Percentiles rank a stretch among this genome's conserved stretches.
These are phyloP conservation scores for Pseudonitzschia multistriata DNA, from an alignment of 108 stramenopile genomes.

Conservation along the genomic window DNA sequence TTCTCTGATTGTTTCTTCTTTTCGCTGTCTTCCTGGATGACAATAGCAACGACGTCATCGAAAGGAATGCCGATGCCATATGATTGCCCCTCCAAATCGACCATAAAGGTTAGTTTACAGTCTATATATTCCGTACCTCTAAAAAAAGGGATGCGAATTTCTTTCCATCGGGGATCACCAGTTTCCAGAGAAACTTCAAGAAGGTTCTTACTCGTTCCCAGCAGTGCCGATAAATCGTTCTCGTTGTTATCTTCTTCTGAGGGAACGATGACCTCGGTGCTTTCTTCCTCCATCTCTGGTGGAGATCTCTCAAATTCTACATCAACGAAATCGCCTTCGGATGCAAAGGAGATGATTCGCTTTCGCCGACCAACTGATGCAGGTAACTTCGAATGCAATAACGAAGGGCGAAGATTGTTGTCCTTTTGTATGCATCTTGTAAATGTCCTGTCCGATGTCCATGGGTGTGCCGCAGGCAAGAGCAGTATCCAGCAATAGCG, in stretches of 20 bases:
- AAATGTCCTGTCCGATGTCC: too few species aligned
- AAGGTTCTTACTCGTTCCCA: conserved; percentile 22
- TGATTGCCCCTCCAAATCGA: conserved; percentile 31
- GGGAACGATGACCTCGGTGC: neutral
- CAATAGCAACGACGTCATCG: conserved; percentile 46
- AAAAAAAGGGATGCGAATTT: conserved; percentile 41
- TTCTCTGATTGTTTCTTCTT: conserved; percentile 23
- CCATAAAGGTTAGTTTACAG: conserved; percentile 44
- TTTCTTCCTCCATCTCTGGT: neutral
- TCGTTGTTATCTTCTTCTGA: neutral
- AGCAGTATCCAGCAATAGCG: too few species aligned
- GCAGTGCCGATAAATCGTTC: neutral
- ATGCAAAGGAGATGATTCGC: neutral
- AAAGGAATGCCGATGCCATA: conserved; percentile 53
- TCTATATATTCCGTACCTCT: conserved; percentile 43
- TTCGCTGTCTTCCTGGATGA: conserved; percentile 23
- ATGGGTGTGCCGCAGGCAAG: too few species aligned
- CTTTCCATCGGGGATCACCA: conserved; percentile 33
- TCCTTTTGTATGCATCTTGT: neutral
- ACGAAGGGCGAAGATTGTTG: neutral
- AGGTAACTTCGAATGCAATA: neutral
- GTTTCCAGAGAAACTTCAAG: conserved; percentile 40
- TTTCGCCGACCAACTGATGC: neutral
- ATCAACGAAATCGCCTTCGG: conserved; percentile 6
- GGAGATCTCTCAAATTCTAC: conserved; percentile 7